Evolutionary conservation across 2,329 filamentous ascomycete species (phyloP), one percentile per base, ranked within the genome.

Genomic region (Apiospora malaysiana): DNA sequence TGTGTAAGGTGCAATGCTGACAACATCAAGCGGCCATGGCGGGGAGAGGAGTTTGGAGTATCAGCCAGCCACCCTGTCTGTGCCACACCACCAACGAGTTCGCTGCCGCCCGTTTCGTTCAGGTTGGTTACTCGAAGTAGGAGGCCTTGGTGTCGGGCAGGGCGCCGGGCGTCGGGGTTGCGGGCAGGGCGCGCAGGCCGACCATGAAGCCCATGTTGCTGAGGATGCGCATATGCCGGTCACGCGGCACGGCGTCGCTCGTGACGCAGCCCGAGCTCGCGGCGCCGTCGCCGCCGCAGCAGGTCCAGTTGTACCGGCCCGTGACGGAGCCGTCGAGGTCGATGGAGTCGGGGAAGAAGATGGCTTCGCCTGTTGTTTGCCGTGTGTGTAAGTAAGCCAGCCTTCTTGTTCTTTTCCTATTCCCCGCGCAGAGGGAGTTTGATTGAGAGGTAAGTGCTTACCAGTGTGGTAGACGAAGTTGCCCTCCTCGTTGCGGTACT

Each of bases 181-280:
- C 16, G 51, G 51, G 51, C 16, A 59, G 51, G 51, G 51, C 51
- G 16, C 51, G 51, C 27, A 59, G 27, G 25, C 51, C 51, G 6
- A 59, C 51, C 27, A 59, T 32, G 25, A 59, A 59, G 27, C 51
- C 51, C 51, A 59, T 37, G 51, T 59, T 59, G 51, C 51, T 59
- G 16, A 59, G 51, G 51, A 59, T 16, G 27, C 51, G 51, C 51
- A 59, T 59, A 16, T 59, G 51, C 14, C 51, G 51, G 16, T 59
- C 51, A 9, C 27, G 51, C 16, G 51, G 51, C 0, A 59, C 14
- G 51, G 27, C 16, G 6, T 37, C 27, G 8, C 6, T 59, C 16
- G 51, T 8, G 51, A 59, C 51, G 27, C 51, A 59, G 7, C 51
- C 51, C 21, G 5, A 1, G 27, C 27, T 59, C 2, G 16, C 27